Conservation (phyloP, 202 grass and related monocot species). For the Carex sylvatica region DNA sequence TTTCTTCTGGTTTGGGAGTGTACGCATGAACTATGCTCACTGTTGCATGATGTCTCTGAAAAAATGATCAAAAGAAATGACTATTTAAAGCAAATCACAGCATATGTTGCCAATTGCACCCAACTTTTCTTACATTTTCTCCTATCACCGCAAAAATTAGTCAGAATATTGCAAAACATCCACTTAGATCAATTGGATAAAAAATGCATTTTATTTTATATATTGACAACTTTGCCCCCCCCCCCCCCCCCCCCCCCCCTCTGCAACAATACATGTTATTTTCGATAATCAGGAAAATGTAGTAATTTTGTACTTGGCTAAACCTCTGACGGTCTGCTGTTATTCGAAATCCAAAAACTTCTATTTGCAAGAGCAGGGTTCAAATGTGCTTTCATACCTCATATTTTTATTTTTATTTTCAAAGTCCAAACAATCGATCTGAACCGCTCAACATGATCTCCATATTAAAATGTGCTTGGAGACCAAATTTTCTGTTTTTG, state of each 20-base stretch:
- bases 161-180: neutral
- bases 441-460: no score
- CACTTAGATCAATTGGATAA: neutral
- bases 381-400: no score
- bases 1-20: slow-evolving; percentile 69
- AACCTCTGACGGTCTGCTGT: neutral
- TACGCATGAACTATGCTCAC: slow-evolving; percentile 90
- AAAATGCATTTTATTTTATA: neutral
- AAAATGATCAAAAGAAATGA: neutral
- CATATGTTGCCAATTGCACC: neutral
- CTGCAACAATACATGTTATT: neutral
- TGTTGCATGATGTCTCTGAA: slow-evolving; percentile 62
- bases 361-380: neutral
- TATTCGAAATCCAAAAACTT: neutral
- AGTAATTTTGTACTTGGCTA: neutral
- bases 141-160: neutral
- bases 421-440: no score
- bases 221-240: neutral
- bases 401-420: no score
- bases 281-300: neutral
- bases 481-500: no score
- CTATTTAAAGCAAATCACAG: slow-evolving; percentile 9
- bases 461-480: no score
- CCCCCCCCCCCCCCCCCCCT: no score
- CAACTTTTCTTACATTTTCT: neutral